These are phyloP conservation scores for Zalaria sp. DNA, from an alignment of 2,329 filamentous ascomycete species.

Conservation along the genomic window DNA sequence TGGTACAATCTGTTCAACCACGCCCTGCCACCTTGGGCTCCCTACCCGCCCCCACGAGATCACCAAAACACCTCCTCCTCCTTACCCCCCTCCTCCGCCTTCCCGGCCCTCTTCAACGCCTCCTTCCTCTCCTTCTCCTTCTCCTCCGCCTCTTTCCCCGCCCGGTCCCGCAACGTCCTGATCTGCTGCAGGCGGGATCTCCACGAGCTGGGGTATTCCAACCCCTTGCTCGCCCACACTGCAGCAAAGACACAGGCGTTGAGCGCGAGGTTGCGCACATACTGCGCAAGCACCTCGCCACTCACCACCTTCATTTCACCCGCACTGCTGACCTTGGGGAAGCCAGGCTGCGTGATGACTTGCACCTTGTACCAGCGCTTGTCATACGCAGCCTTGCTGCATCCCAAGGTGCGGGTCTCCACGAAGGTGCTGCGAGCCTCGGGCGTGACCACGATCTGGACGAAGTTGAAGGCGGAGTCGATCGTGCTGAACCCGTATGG, in stretches of 20 bases:
- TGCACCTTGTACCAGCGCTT: conserved; percentile 60
- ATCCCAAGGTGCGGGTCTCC: conserved; percentile 36
- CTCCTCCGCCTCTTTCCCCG: background rate
- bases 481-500: conserved; percentile 78
- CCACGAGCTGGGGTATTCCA: conserved; percentile 79
- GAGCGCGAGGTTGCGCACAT: conserved; percentile 76
- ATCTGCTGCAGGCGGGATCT: conserved; percentile 76
- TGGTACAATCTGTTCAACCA: too few relatives aligned
- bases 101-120: too few relatives aligned
- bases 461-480: conserved; percentile 88
- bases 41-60: too few relatives aligned
- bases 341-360: conserved; percentile 74
- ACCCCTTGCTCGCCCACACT: conserved; percentile 61
- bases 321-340: conserved; percentile 83
- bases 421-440: conserved; percentile 67
- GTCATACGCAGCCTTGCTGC: conserved; percentile 19
- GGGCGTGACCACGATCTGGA: conserved; percentile 91
- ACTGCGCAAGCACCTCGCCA: conserved; percentile 64
- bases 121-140: too few relatives aligned
- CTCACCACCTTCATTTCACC: conserved; percentile 82
- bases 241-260: conserved; percentile 88
- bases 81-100: too few relatives aligned
- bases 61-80: too few relatives aligned
- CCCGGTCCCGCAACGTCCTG: conserved; percentile 59
- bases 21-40: too few relatives aligned